Percentiles rank a stretch among this genome's conserved stretches.
Evolutionary conservation across 73 alveolate species (phyloP).

Genomic region (Symbiodinium pilosum): DNA sequence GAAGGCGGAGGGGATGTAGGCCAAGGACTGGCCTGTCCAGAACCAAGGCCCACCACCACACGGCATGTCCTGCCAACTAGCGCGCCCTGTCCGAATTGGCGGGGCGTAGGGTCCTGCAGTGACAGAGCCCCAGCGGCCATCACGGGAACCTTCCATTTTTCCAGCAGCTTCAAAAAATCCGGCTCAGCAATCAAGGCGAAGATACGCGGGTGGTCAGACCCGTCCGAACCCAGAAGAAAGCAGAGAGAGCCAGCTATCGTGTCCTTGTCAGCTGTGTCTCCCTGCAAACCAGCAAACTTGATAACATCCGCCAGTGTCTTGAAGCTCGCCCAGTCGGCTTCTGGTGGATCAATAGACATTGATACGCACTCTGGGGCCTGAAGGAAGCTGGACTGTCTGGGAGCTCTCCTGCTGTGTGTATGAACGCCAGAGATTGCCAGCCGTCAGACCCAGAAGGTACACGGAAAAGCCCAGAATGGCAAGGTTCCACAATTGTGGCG

Average conservation of each 20-base stretch:
- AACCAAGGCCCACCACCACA: not conserved
- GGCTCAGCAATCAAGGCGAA: not conserved
- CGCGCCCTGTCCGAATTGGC: not conserved
- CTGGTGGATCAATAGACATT: not conserved
- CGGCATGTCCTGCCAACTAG: not conserved
- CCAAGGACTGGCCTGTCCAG: not conserved
- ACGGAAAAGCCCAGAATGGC: not conserved
- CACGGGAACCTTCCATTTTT: not conserved
- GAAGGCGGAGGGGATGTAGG: not conserved
- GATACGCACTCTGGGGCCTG: not conserved
- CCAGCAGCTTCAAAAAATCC: not conserved
- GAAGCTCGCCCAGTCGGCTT: not conserved
- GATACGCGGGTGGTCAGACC: not conserved
- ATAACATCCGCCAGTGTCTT: not conserved
- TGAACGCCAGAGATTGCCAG: not conserved
- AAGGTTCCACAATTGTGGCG: not conserved
- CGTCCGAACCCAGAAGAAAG: not conserved
- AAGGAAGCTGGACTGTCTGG: not conserved
- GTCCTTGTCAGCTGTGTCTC: not conserved
- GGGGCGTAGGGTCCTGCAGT: not conserved
- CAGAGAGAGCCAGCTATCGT: not conserved
- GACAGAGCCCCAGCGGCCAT: not conserved
- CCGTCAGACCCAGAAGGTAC: not conserved
- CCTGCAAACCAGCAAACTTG: not conserved
- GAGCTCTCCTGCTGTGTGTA: not conserved